phyloP scores from a whole-genome alignment of 2,329 filamentous ascomycete species.

The Colletotrichum noveboracense region DNA sequence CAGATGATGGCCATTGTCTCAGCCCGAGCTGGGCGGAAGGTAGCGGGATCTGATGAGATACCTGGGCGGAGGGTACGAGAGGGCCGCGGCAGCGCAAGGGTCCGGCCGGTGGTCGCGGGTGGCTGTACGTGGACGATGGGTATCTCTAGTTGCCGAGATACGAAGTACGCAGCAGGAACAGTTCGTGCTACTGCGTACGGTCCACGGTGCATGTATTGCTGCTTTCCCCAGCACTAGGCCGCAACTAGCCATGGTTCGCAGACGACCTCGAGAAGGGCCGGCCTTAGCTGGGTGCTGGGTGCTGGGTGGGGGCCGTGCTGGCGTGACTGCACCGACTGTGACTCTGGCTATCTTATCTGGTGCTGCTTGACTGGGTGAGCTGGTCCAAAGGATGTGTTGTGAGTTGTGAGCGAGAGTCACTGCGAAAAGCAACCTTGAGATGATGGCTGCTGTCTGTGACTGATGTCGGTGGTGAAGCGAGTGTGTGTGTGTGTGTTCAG shows the following conservation, averaged over 20 bases:
- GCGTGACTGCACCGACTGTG: not conserved
- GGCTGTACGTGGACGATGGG: not conserved
- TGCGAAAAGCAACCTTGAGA: not conserved
- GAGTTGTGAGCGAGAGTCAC: not conserved
- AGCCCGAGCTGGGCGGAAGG: not conserved
- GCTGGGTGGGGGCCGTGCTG: not conserved
- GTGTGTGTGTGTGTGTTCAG: not conserved
- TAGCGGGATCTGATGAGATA: not conserved
- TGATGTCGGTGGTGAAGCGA: not conserved
- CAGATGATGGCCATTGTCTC: conserved; percentile 18
- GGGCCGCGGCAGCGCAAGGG: not conserved
- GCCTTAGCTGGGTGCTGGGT: conserved; percentile 9
- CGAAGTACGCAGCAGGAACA: not conserved
- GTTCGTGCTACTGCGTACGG: not conserved
- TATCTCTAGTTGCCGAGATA: not conserved
- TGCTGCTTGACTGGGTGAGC: not conserved
- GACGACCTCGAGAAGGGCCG: not conserved
- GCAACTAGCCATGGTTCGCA: not conserved
- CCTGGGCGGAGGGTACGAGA: not conserved
- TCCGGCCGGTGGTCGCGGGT: not conserved
- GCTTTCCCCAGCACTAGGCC: not conserved
- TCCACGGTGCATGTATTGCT: not conserved
- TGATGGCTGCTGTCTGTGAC: not conserved
- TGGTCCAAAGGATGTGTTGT: not conserved
- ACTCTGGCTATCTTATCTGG: not conserved